Percentiles rank a stretch among this genome's conserved stretches.
phyloP scores from a whole-genome alignment of 306 rosid genomes.

The Gynostemma pentaphyllum region DNA sequence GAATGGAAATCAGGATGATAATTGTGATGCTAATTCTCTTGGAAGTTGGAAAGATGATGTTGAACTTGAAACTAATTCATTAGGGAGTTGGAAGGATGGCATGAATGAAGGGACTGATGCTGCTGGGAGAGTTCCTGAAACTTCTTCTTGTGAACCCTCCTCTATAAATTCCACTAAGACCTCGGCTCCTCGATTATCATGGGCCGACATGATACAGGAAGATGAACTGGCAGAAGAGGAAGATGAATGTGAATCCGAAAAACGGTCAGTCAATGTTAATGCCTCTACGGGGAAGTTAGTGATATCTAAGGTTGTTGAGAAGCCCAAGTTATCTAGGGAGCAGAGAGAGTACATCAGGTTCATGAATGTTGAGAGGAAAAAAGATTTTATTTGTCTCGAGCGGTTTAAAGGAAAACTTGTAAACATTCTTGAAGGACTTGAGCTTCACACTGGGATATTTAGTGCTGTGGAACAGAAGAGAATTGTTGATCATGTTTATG shows the following conservation, averaged over 20 bases:
- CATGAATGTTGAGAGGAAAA: conserved; percentile 44
- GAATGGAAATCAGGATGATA: conserved; percentile 22
- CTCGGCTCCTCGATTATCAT: conserved; percentile 39
- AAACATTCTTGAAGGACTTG: conserved; percentile 81
- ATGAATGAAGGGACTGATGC: conserved; percentile 16
- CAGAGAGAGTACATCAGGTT: conserved; percentile 71
- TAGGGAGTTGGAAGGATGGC: conserved; percentile 28
- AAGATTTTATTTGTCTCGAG: conserved; percentile 62
- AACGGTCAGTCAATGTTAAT: conserved; percentile 26
- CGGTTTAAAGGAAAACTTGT: conserved; percentile 54
- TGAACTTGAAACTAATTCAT: conserved; percentile 23
- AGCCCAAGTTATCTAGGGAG: conserved; percentile 60
- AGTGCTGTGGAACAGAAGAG: conserved; percentile 89
- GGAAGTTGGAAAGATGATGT: conserved; percentile 48
- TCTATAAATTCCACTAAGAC: conserved; percentile 17
- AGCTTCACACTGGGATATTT: conserved; percentile 67
- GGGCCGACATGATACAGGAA: conserved; percentile 99
- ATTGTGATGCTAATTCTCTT: conserved; percentile 36
- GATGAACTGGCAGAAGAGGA: conserved; percentile 64
- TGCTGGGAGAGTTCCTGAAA: conserved; percentile 6
- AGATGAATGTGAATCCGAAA: conserved; percentile 19
- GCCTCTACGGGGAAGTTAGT: conserved; percentile 20
- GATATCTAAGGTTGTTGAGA: conserved; percentile 28
- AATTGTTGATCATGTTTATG: conserved; percentile 46
- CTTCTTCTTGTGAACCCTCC: conserved; percentile 13